These are phyloP conservation scores for Citrullus amarus DNA, from an alignment of 306 rosid species.

Conservation along the genomic window DNA sequence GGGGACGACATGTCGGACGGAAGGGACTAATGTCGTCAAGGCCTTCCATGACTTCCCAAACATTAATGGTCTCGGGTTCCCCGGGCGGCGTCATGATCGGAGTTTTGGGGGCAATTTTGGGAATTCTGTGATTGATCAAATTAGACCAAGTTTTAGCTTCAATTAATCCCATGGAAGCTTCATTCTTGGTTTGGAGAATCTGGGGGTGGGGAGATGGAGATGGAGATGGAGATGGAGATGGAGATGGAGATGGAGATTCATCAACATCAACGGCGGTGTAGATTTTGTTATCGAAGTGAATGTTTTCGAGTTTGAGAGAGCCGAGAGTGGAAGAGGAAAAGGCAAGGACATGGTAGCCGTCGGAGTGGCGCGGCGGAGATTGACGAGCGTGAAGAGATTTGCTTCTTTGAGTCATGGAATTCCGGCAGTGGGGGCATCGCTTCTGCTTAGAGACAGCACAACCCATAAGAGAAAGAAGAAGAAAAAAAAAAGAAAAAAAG, in stretches of 20 bases:
- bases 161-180: conserved; percentile 31
- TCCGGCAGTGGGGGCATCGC: conserved; percentile 61
- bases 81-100: conserved; percentile 61
- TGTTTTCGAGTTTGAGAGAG: conserved; percentile 39
- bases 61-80: conserved; percentile 69
- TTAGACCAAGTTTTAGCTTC: conserved; percentile 76
- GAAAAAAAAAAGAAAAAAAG: background rate
- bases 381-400: conserved; percentile 68
- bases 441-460: conserved; percentile 74
- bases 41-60: conserved; percentile 95
- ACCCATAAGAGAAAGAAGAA: conserved; percentile 33
- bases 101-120: conserved; percentile 41
- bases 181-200: background rate
- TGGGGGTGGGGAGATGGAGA: background rate
- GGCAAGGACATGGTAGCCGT: conserved; percentile 61
- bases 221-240: too few species aligned
- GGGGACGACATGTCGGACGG: conserved; percentile 41
- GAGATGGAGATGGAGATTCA: background rate
- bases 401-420: conserved; percentile 42
- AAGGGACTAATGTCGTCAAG: conserved; percentile 67
- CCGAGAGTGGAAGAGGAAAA: conserved; percentile 74
- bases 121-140: conserved; percentile 55
- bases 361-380: conserved; percentile 26
- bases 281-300: background rate
- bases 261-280: background rate